phyloP scores from a whole-genome alignment of 1,284 basidiomycete species.

The Cutaneotrichosporon sp. region DNA sequence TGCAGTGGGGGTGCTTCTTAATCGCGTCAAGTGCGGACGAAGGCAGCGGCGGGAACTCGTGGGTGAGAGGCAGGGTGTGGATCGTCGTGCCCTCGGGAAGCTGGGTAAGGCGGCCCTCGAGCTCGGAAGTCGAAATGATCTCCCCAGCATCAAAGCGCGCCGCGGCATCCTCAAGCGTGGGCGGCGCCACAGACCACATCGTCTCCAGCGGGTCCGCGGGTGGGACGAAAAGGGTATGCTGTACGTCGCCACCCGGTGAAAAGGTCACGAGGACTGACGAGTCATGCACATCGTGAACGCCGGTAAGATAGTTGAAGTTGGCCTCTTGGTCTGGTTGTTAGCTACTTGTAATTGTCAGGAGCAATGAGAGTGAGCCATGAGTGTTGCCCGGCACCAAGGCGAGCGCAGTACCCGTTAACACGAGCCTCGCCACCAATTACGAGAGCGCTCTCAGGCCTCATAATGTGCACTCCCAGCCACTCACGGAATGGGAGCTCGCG shows the following conservation, averaged over 20 bases:
- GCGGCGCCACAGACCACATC: conserved; percentile 82
- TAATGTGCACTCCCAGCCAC: conserved; percentile 11
- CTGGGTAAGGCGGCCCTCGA: conserved; percentile 40
- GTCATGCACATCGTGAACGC: conserved; percentile 61
- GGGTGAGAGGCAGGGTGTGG: conserved; percentile 53
- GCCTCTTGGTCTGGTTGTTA: conserved; percentile 58
- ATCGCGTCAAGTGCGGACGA: conserved; percentile 47
- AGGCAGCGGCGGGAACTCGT: conserved; percentile 58
- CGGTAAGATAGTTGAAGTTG: conserved; percentile 82
- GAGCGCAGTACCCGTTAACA: too few relatives aligned
- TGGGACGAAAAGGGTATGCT: conserved; percentile 67
- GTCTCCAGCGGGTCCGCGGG: conserved; percentile 64
- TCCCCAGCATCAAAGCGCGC: conserved; percentile 58
- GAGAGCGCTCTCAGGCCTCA: neutral
- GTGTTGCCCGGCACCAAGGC: too few relatives aligned
- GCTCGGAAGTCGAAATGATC: conserved; percentile 54
- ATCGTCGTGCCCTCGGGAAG: conserved; percentile 20
- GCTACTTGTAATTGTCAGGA: too few relatives aligned
- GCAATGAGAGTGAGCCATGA: too few relatives aligned
- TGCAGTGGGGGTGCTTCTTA: conserved; percentile 37
- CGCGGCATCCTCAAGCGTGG: conserved; percentile 59
- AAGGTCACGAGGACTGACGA: conserved; percentile 64
- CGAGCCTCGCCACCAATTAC: neutral
- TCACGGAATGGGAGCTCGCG: conserved; percentile 70
- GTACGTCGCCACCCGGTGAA: conserved; percentile 45